These are phyloP conservation scores for Aspergillus ustus DNA, from an alignment of 2,329 filamentous ascomycete species.

Conservation along the genomic window DNA sequence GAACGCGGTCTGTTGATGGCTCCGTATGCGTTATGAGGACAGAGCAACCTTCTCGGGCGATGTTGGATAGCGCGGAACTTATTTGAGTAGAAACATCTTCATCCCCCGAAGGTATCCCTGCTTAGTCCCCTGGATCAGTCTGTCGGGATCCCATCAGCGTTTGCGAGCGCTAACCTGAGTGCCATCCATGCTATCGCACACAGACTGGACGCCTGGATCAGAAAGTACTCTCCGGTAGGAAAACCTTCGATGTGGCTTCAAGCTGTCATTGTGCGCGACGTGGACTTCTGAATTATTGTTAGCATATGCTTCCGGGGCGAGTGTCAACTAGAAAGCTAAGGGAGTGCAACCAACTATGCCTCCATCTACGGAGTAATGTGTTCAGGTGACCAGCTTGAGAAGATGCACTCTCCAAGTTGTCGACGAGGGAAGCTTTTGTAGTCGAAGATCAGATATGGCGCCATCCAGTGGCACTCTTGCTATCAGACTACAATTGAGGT, in stretches of 20 bases:
- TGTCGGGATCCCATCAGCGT: background rate
- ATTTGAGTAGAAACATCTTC: background rate
- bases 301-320: too few species aligned
- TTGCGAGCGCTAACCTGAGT: background rate
- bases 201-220: background rate
- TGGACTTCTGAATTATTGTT: too few species aligned
- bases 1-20: background rate
- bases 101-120: background rate
- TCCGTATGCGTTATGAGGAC: background rate
- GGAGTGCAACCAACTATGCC: too few species aligned
- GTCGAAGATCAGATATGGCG: background rate
- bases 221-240: background rate
- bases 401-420: background rate
- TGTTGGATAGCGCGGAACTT: background rate
- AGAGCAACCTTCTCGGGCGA: background rate
- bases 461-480: background rate
- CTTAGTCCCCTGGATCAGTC: background rate
- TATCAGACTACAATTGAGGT: background rate
- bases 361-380: too few species aligned
- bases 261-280: too few species aligned
- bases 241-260: background rate
- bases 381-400: too few species aligned
- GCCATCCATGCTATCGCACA: background rate
- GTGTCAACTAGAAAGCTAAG: too few species aligned
- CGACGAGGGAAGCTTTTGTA: background rate